phyloP scores from a whole-genome alignment of 2,329 filamentous ascomycete species.

The Blumeriella jaapii region DNA sequence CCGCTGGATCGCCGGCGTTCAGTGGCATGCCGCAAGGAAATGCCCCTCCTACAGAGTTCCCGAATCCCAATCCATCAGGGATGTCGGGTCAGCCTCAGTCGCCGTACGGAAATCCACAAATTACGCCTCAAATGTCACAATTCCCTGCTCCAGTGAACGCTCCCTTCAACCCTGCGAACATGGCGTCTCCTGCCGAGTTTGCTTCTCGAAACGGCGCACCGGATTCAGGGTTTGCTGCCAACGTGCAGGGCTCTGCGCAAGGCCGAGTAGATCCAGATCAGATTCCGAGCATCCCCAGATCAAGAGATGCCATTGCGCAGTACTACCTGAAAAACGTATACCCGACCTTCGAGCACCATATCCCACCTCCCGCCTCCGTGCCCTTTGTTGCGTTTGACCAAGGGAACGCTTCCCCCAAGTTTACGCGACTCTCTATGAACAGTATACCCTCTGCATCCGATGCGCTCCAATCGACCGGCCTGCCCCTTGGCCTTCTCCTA shows the following conservation, averaged over 20 bases:
- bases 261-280: slow-evolving; percentile 80
- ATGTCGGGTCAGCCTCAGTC: slow-evolving; percentile 28
- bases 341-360: slow-evolving; percentile 87
- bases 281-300: slow-evolving; percentile 79
- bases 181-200: slow-evolving; percentile 35
- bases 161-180: slow-evolving; percentile 35
- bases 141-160: slow-evolving; percentile 49
- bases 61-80: slow-evolving; percentile 41
- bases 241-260: slow-evolving; percentile 51
- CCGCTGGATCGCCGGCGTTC: slow-evolving; percentile 54
- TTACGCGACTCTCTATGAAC: slow-evolving; percentile 82
- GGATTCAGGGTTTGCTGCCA: slow-evolving; percentile 30
- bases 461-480: slow-evolving; percentile 63
- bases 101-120: slow-evolving; percentile 36
- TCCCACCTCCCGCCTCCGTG: slow-evolving; percentile 77
- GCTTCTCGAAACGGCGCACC: slow-evolving; percentile 32
- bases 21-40: slow-evolving; percentile 53
- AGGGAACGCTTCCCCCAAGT: slow-evolving; percentile 92
- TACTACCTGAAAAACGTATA: slow-evolving; percentile 84
- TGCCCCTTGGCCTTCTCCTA: slow-evolving; percentile 78
- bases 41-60: slow-evolving; percentile 42
- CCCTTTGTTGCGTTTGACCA: slow-evolving; percentile 94
- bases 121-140: slow-evolving; percentile 38
- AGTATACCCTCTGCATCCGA: slow-evolving; percentile 80
- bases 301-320: slow-evolving; percentile 70